Evolutionary conservation across 352 stramenopile species (phyloP).

Genomic region (Pythium sp.): DNA sequence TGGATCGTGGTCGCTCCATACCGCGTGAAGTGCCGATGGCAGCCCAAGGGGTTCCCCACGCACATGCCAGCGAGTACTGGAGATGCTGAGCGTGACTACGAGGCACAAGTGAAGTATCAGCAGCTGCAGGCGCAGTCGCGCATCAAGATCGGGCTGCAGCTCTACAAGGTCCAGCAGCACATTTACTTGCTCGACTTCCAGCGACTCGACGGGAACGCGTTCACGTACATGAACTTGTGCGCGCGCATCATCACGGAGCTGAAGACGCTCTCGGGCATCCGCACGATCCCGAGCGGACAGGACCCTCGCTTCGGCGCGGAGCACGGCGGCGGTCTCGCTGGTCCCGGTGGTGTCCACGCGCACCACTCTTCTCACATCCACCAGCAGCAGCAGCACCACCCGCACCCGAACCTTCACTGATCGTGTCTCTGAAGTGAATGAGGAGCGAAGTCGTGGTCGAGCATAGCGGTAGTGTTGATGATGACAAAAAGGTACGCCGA

Average conservation of each 20-base stretch:
- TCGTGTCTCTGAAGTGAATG: background rate
- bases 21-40: constrained; percentile 97
- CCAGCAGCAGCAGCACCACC: constrained; percentile 42
- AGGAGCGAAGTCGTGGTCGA: background rate
- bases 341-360: constrained; percentile 19
- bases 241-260: constrained; percentile 99
- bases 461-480: background rate
- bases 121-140: constrained; percentile 35
- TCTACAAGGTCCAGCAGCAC: constrained; percentile 98
- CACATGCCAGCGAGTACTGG: constrained; percentile 4
- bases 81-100: constrained; percentile 20
- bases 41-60: constrained; percentile 47
- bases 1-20: constrained; percentile 97
- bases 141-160: constrained; percentile 95
- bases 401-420: constrained; percentile 25
- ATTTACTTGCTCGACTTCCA: constrained; percentile 99
- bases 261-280: constrained; percentile 92
- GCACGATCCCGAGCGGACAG: constrained; percentile 45
- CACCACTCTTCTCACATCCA: constrained; percentile 55
- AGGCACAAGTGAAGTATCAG: constrained; percentile 29
- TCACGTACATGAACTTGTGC: constrained; percentile 99
- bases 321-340: constrained; percentile 35
- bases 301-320: constrained; percentile 52
- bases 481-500: constrained; percentile 3
- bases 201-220: constrained; percentile 93